A percentile compares a stretch with the other conserved stretches of the same genome.
Conservation (phyloP, 768 basidiomycete species). For the Gloeopeniophorella convolvens region DNA sequence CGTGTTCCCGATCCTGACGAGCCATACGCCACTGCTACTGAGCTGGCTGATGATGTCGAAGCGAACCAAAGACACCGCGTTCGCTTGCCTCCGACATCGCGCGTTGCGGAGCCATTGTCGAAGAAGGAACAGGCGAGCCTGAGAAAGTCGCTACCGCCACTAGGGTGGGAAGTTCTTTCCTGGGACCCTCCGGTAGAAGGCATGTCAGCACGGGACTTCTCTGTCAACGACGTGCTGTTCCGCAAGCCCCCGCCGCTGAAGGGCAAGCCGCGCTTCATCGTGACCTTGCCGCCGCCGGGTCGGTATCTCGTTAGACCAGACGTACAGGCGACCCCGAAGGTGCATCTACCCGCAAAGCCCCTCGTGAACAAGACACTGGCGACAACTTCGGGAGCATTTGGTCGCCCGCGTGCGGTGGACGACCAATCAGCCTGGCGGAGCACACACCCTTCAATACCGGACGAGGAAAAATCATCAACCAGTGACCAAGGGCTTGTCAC, state of each 20-base stretch:
- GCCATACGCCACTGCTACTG: constrained; percentile 18
- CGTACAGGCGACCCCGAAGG: constrained; percentile 27
- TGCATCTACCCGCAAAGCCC: constrained; percentile 34
- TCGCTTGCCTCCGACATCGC: constrained; percentile 41
- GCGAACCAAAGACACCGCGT: constrained; percentile 29
- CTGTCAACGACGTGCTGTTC: constrained; percentile 62
- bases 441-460: constrained; percentile 20
- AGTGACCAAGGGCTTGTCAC: constrained; percentile 38
- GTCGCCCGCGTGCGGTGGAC: constrained; percentile 31
- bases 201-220: constrained; percentile 54
- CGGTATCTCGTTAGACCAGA: constrained; percentile 6
- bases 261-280: constrained; percentile 31
- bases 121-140: constrained; percentile 43
- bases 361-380: constrained; percentile 2
- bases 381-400: constrained; percentile 22
- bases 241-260: constrained; percentile 32
- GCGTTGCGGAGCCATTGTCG: constrained; percentile 37
- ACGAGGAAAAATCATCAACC: constrained; percentile 17
- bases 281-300: constrained; percentile 32
- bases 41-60: constrained; percentile 23
- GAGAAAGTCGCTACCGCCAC: constrained; percentile 30
- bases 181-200: constrained; percentile 67
- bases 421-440: constrained; percentile 37
- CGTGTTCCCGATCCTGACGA: constrained; percentile 7
- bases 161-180: constrained; percentile 61